Conservation (phyloP, 1,284 basidiomycete species). For the Malassezia dermatis region DNA sequence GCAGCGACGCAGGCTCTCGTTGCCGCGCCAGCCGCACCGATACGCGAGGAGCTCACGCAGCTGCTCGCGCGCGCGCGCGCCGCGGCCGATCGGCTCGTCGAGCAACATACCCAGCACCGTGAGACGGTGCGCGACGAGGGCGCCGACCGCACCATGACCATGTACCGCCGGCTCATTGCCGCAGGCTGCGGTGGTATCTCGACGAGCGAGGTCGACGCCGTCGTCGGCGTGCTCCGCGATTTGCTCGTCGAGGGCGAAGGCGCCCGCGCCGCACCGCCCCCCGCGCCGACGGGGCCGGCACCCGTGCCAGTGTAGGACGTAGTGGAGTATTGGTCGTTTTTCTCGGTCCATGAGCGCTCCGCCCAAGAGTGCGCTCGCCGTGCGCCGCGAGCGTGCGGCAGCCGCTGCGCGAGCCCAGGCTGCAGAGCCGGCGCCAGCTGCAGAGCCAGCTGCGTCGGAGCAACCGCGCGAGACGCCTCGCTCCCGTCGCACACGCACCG, state of each 20-base stretch:
- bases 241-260: slow-evolving; percentile 24
- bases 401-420: slow-evolving; percentile 1
- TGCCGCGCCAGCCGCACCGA: neutral
- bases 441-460: neutral
- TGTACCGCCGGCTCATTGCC: slow-evolving; percentile 43
- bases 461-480: too few relatives aligned
- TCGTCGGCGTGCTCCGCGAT: slow-evolving; percentile 42
- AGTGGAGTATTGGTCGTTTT: neutral
- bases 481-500: too few relatives aligned
- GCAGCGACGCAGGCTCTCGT: neutral
- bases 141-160: slow-evolving; percentile 38
- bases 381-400: slow-evolving; percentile 12
- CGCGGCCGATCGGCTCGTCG: slow-evolving; percentile 24
- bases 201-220: slow-evolving; percentile 41
- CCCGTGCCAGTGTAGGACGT: neutral
- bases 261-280: neutral
- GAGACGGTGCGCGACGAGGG: slow-evolving; percentile 21
- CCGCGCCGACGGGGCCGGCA: neutral
- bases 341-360: neutral
- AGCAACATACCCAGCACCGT: slow-evolving; percentile 21
- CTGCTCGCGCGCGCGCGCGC: slow-evolving; percentile 24
- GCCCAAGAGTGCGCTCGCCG: slow-evolving; percentile 13
- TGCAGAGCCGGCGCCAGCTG: neutral
- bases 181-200: slow-evolving; percentile 44
- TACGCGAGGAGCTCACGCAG: slow-evolving; percentile 18